Conservation (phyloP, 1,284 basidiomycete genomes). For the Trametes pubescens region DNA sequence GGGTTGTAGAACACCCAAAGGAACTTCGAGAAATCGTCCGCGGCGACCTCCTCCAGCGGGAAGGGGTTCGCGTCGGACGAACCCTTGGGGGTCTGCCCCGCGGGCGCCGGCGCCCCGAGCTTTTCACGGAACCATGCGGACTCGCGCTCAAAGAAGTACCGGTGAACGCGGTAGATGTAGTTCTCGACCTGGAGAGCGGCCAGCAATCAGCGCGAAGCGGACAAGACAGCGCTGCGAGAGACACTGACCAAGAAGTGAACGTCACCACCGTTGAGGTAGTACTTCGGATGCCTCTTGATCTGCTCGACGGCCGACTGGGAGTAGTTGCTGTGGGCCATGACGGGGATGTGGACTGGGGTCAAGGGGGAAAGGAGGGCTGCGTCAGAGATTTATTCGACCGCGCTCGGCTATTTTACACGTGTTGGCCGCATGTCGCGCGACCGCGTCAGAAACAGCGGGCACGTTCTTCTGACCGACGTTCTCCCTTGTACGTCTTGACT, state of each 20-base stretch:
- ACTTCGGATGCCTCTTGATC: slow-evolving; percentile 51
- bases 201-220: slow-evolving; percentile 9
- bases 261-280: slow-evolving; percentile 63
- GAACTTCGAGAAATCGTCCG: slow-evolving; percentile 62
- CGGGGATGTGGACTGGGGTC: slow-evolving; percentile 41
- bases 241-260: slow-evolving; percentile 59
- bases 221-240: not conserved
- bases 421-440: slow-evolving; percentile 46
- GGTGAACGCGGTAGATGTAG: slow-evolving; percentile 64
- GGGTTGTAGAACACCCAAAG: slow-evolving; percentile 78
- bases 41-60: slow-evolving; percentile 55
- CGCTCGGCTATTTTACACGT: slow-evolving; percentile 47
- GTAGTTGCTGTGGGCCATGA: slow-evolving; percentile 35
- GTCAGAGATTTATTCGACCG: slow-evolving; percentile 35
- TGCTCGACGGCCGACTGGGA: slow-evolving; percentile 45
- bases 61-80: slow-evolving; percentile 58
- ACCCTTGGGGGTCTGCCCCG: slow-evolving; percentile 53
- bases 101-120: slow-evolving; percentile 52
- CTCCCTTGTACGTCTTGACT: slow-evolving; percentile 22
- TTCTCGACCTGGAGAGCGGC: slow-evolving; percentile 51
- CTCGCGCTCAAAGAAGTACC: slow-evolving; percentile 72
- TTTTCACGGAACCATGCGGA: slow-evolving; percentile 58
- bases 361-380: slow-evolving; percentile 25
- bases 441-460: slow-evolving; percentile 22
- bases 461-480: slow-evolving; percentile 23